Base-by-base conservation (phyloP, 2,329 filamentous ascomycete genomes). In the Talaromyces sp. region DNA sequence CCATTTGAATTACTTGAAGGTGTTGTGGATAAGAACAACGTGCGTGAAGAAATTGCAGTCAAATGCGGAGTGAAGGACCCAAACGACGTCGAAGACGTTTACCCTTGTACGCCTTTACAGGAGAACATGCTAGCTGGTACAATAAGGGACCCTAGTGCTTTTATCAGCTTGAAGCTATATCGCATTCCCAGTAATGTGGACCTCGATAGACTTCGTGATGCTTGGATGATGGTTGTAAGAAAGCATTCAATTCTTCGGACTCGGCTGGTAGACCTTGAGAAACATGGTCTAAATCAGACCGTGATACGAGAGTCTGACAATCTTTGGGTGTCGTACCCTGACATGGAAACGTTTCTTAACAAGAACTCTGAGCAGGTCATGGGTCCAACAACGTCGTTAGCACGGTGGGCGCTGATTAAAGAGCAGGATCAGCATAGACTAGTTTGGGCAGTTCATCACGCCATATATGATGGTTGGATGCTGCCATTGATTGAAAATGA, bases 81-180 rank as follows among this genome's bases (percentile, higher is more conserved):
- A 7, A 16, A 24, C 2, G 39, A 33, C 9, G 39, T 50, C 19
- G 41, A 78, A 60, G 78, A 80, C 57, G 77, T 79, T 14, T 79
- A 79, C 50, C 77, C 78, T 10, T 78, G 76, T 65, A 79, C 77
- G 4, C 73, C 77, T 2, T 73, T 76, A 0, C 78, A 80, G 57
- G 31, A 50, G 33, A 61, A 24, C 37, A 61, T 61, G 59, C 31
- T 61, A 16, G 77, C 79, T 60, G 81, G 79, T 1, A 72, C 82
- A 0, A 72, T 82, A 35, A 70, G 72, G 8, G 76, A 77, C 24
- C 75, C 79, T 1, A 82, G 83, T 54, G 45, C 45, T 24, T 48
- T 48, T 4, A 48, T 48, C 4, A 48, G 45, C 22, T 24, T 22
- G 45, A 48, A 19, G 10, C 22, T 48, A 48, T 48, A 48, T 48